Evolutionary conservation across 2,329 filamentous ascomycete genomes (phyloP), one percentile per base, ranked within the genome.

Genomic region (Diaporthe batatas): DNA sequence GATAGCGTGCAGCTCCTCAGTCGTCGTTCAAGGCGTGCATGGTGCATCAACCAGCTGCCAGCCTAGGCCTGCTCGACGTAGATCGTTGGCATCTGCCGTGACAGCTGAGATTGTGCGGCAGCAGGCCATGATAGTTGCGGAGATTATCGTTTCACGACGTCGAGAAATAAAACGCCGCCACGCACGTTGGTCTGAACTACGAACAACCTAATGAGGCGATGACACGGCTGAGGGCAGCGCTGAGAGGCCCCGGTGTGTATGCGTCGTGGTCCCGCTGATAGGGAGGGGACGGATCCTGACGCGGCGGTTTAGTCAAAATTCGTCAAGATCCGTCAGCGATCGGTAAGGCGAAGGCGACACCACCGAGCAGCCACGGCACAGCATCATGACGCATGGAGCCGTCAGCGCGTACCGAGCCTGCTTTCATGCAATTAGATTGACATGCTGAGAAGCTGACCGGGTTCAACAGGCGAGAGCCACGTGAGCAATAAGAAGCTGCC

Each of bases 121-220:
- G 47, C 47, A 67, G 47, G 62, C 47, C 62, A 53, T 53, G 32
- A 39, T 53, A 23, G 32, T 29, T 11, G 47, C 62, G 62, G 62
- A 67, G n/a, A 67, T 67, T 67, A 67, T 67, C 44, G 62, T 67
- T 67, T 67, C 62, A 67, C 62, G 47, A 53, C 47, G 62, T 53
- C 47, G 62, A 67, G 47, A 36, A 67, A 67, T 67, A 53, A 53
- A 67, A 67, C 47, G 62, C 62, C 47, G 44, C 62, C 44, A 49
- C 44, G 62, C 62, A 36, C 18, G 62, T 12, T 44, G 44, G 62
- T 51, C 29, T 51, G 62, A 36, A 65, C 62, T 51, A 51, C 62
- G 16, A 36, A 65, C 44, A 29, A 49, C 29, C 59, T 65, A 65
- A 62, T 44, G 57, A 44, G 29, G 59, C 42, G 44, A 49, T 65